Evolutionary conservation across 352 stramenopile species (phyloP).

Genomic region (Phytophthora fragariae): DNA sequence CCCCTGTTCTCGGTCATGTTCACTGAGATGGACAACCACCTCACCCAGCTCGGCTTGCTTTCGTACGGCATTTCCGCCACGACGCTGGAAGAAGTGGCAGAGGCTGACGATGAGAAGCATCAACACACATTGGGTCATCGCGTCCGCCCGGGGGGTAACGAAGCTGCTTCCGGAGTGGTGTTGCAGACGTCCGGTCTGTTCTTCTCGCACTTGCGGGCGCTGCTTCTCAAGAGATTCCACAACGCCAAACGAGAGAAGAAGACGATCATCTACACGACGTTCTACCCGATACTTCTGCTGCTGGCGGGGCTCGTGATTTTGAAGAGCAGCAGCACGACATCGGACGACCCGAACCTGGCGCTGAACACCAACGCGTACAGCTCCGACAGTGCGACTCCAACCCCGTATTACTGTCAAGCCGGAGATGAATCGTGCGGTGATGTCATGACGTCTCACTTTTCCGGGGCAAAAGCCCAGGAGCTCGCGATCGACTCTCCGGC

Average conservation of each 20-base stretch:
- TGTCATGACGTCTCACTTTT: slow-evolving; percentile 33
- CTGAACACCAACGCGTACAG: slow-evolving; percentile 25
- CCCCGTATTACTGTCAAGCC: slow-evolving; percentile 30
- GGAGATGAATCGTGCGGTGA: slow-evolving; percentile 30
- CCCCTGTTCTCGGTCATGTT: slow-evolving; percentile 61
- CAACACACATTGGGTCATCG: slow-evolving; percentile 56
- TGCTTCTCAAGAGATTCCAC: slow-evolving; percentile 33
- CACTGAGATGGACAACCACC: slow-evolving; percentile 49
- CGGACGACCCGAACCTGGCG: slow-evolving; percentile 35
- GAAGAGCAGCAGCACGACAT: slow-evolving; percentile 29
- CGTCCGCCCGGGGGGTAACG: slow-evolving; percentile 29
- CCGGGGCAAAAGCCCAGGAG: slow-evolving; percentile 24
- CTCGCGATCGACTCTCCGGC: slow-evolving; percentile 24
- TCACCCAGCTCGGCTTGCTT: slow-evolving; percentile 43
- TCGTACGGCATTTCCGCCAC: slow-evolving; percentile 85
- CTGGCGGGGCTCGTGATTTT: slow-evolving; percentile 36
- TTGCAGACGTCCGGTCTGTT: slow-evolving; percentile 25
- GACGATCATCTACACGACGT: slow-evolving; percentile 23
- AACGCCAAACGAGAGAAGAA: slow-evolving; percentile 35
- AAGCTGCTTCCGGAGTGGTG: slow-evolving; percentile 20
- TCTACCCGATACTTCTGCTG: slow-evolving; percentile 32
- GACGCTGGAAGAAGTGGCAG: slow-evolving; percentile 75
- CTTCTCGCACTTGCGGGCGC: slow-evolving; percentile 28
- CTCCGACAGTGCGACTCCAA: slow-evolving; percentile 17
- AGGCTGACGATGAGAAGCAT: slow-evolving; percentile 51